Base-by-base conservation (phyloP, 2,329 filamentous ascomycete genomes). In the Apiospora kogelbergensis region DNA sequence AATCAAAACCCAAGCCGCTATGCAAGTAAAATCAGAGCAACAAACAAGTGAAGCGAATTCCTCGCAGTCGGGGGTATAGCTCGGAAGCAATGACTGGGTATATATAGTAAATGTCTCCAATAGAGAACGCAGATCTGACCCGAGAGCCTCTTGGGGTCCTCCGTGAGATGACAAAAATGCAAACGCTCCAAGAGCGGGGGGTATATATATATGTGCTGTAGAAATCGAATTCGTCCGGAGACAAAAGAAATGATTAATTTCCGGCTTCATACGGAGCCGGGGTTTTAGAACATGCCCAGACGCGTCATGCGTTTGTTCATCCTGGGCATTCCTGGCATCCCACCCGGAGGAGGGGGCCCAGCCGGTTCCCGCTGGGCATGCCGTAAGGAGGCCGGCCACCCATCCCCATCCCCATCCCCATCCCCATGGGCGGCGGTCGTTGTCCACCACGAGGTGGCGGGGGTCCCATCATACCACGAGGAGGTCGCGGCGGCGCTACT, bases 221-320 rank as follows among this genome's bases (percentile, higher is more conserved):
- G 53, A 60, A 60, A 60, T 37, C 10, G 26, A 37, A 60, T 22
- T 60, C 53, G 30, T 60, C 53, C 53, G 26, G 17, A 10, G 30
- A 60, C 30, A 33, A 60, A 60, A n/a, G 30, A 37, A 60, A 60
- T 37, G 2, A 13, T 13, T 37, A 22, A 7, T 60, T 37, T 60
- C 53, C 30, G 30, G 53, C 30, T 37, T 60, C 30, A 37, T 13
- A 9, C 3, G 7, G 17, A 37, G 53, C 30, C 53, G 41, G 63
- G n/a, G 11, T 41, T 17, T 73, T 70, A 78, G 72, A 89, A 87
- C 84, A 88, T 88, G 69, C 87, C 87, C 67, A 89, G 76, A 71
- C 88, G 83, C 70, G 88, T 90, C 83, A 86, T 88, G 72, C 88
- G 84, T 82, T 89, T 89, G 80, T 89, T 87, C 86, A 89, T 88